A percentile compares a stretch with the other conserved stretches of the same genome.
Evolutionary conservation across 2,329 filamentous ascomycete genomes (phyloP).

Genomic region (Aureobasidium mangrovei): DNA sequence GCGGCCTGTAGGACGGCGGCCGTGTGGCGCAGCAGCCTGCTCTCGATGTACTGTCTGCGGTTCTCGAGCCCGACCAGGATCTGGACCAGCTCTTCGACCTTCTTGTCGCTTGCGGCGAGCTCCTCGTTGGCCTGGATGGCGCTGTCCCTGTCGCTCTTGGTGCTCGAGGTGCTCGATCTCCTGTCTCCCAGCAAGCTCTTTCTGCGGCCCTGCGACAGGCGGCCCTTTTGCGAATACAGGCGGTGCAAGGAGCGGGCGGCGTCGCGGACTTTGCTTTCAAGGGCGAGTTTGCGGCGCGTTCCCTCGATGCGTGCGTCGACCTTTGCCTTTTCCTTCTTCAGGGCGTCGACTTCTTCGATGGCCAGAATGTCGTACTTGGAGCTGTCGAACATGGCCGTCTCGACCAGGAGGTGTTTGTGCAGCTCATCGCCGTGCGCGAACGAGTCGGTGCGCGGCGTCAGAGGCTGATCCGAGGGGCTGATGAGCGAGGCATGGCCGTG

Average conservation of each 20-base stretch:
- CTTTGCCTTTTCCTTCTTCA: conserved; percentile 77
- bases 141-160: conserved; percentile 24
- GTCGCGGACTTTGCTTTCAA: conserved; percentile 91
- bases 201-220: conserved; percentile 39
- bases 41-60: conserved; percentile 63
- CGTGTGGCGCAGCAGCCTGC: conserved; percentile 75
- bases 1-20: conserved; percentile 87
- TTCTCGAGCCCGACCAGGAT: conserved; percentile 76
- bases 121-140: conserved; percentile 60
- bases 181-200: conserved; percentile 35
- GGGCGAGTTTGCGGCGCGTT: conserved; percentile 69
- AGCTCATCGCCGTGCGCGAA: conserved; percentile 44
- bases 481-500: not conserved
- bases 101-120: conserved; percentile 62
- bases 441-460: conserved; percentile 8
- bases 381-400: conserved; percentile 87
- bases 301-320: conserved; percentile 72
- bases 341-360: conserved; percentile 79
- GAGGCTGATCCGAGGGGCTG: conserved; percentile 1
- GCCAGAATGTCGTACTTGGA: conserved; percentile 76
- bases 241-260: conserved; percentile 79
- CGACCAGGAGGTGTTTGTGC: conserved; percentile 82
- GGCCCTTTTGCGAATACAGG: conserved; percentile 59
- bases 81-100: conserved; percentile 74
- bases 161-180: conserved; percentile 31